Evolutionary conservation across 768 basidiomycete genomes (phyloP), one percentile per base, ranked within the genome.

Genomic region (Omphalotus guepiniiformis): DNA sequence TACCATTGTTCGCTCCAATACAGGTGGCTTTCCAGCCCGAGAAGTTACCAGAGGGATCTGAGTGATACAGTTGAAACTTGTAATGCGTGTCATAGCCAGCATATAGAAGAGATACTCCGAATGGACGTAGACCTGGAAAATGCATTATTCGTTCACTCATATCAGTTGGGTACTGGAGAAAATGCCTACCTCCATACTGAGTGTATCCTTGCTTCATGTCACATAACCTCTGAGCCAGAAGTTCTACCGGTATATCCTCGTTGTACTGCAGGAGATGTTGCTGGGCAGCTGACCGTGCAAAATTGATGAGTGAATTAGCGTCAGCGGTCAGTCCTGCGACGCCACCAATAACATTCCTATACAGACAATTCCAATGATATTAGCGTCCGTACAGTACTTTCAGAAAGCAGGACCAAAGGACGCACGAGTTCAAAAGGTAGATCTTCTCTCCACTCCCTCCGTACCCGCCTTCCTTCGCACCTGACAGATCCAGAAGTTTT

Each of bases 151-250:
- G 28, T 21, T 35, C 19, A 22, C n/a, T 13, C 15, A 8, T 15
- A 11, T 23, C 21, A 34, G 9, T 9, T 13, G 4, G 11, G 26
- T 3, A 44, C 11, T 4, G 22, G 6, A 7, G n/a, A 35, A 19
- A 3, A 34, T 15, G 55, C 78, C 52, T 55, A 88, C 93, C 94
- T 72, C 95, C 94, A 54, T 82, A 94, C 60, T 98, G 95, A 30
- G 95, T 98, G 63, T 97, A 98, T 6, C 93, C 93, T 64, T 99
- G 96, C 73, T 99, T 99, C 74, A 95, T 81, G 68, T 99, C 90
- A 59, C 95, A 98, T 49, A 99, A 68, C 47, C 87, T 78, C 63
- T 97, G 93, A 11, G 93, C 88, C 47, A 99, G 83, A 58, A 95
- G 73, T 66, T 99, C 96, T 25, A 97, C 96, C 4, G 95, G 95